Base-by-base conservation (phyloP, 257 asterid species). In the Agastache rugosa region DNA sequence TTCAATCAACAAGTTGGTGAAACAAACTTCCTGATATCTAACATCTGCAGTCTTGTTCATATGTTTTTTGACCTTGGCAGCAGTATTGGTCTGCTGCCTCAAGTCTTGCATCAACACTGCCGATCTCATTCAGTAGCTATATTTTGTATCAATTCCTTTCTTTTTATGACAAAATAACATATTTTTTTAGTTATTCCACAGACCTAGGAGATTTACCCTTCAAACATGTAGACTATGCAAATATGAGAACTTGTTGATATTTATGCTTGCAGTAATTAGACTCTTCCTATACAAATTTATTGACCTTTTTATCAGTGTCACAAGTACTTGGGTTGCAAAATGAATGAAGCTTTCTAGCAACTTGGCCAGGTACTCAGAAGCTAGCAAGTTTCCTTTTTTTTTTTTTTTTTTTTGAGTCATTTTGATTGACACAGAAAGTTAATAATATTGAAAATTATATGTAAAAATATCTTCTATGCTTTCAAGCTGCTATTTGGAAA, bases 21-120 rank as follows among this genome's bases (percentile, higher is more conserved):
- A 20, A 31, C 48, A 42, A 41, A 44, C 37, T 27, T 67, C 31
- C 47, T 39, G 42, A 11, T 67, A n/a, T 15, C 42, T 65, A 45
- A 34, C 22, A 20, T 5, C 63, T 63, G 44, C 65, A 20, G 62
- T 34, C 35, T 66, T 44, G 16, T 56, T 55, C 27, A 35, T 23
- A 22, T 27, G 54, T 25, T 35, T 55, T 68, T 42, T 67, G 37
- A 60, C 11, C 51, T 67, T 67, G 45, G 68, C 62, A 25, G 54
- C 56, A 42, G 61, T 65, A 37, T n/a, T 29, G 8, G n/a, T 22
- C n/a, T 68, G 59, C 56, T 20, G 19, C 69, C 48, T 50, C 61
- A 11, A 69, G 42, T 50, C 67, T 59, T 66, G 7, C 27, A 11
- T 25, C 58, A 63, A 45, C 56, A 39, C 29, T 48, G 65, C 20